Percentiles rank a stretch among this genome's conserved stretches.
Evolutionary conservation across 768 basidiomycete species (phyloP).

Genomic region (Calocybe gangraenosa): DNA sequence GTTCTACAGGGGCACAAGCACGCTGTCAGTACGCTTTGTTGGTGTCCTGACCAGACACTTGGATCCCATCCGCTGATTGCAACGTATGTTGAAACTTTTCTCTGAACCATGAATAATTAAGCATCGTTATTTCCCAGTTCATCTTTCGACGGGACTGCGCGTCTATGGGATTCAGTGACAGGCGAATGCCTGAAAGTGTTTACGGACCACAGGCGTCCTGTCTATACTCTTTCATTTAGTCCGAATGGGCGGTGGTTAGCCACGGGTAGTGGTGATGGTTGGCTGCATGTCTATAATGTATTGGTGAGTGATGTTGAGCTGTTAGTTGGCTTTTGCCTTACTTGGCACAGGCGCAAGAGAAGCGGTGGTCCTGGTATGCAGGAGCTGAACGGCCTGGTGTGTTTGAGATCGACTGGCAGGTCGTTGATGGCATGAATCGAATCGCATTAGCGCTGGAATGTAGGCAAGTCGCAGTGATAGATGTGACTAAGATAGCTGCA

Average conservation of each 20-base stretch:
- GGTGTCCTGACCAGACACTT: conserved; percentile 55
- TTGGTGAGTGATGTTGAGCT: conserved; percentile 53
- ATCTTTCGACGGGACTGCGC: conserved; percentile 77
- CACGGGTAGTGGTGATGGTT: conserved; percentile 78
- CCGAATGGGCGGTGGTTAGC: conserved; percentile 70
- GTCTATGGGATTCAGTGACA: conserved; percentile 78
- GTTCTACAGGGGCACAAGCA: conserved; percentile 62
- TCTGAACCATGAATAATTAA: background rate
- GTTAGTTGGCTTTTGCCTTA: background rate
- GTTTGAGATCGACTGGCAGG: conserved; percentile 77
- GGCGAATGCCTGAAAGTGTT: conserved; percentile 74
- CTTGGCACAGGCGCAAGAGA: conserved; percentile 35
- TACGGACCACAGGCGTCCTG: conserved; percentile 62
- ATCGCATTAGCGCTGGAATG: conserved; percentile 70
- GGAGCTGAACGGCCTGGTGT: conserved; percentile 57
- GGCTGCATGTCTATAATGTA: conserved; percentile 67
- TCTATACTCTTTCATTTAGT: conserved; percentile 74
- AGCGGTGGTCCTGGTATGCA: conserved; percentile 63
- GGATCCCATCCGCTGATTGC: conserved; percentile 60
- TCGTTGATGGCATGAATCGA: conserved; percentile 45
- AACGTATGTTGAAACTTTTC: conserved; percentile 46
- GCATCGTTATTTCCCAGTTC: conserved; percentile 37
- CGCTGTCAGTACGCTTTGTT: conserved; percentile 61
- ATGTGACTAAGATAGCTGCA: conserved; percentile 46
- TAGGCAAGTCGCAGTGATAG: conserved; percentile 63